Percentiles rank a stretch among this genome's conserved stretches.
Conservation (phyloP, 2,329 filamentous ascomycete genomes). For the Nemania abortiva region DNA sequence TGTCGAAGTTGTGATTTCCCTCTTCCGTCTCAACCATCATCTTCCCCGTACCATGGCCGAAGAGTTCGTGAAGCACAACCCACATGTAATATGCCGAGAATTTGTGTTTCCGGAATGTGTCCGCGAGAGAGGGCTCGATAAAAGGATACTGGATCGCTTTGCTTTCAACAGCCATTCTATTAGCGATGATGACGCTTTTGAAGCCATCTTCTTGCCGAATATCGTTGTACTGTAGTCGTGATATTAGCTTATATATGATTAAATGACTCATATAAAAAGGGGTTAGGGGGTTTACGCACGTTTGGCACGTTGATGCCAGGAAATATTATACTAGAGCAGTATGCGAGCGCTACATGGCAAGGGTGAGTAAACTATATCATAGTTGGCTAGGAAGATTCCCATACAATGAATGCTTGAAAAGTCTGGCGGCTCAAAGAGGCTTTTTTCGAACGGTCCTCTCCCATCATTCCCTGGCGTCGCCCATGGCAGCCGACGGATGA, state of each 20-base stretch:
- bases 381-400: slow-evolving; percentile 51
- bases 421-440: slow-evolving; percentile 77
- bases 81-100: slow-evolving; percentile 77
- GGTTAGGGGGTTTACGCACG: slow-evolving; percentile 47
- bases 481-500: slow-evolving; percentile 79
- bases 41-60: slow-evolving; percentile 74
- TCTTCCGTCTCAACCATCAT: slow-evolving; percentile 66
- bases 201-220: slow-evolving; percentile 71
- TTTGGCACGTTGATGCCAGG: slow-evolving; percentile 60
- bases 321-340: slow-evolving; percentile 59
- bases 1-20: slow-evolving; percentile 72
- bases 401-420: slow-evolving; percentile 78
- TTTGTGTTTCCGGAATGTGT: slow-evolving; percentile 72
- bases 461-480: slow-evolving; percentile 55
- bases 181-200: slow-evolving; percentile 73
- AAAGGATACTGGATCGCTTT: slow-evolving; percentile 62
- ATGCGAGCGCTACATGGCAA: slow-evolving; percentile 54
- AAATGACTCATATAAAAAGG: background rate
- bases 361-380: background rate
- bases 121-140: slow-evolving; percentile 67
- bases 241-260: slow-evolving; percentile 30
- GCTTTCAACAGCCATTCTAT: slow-evolving; percentile 67
- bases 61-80: slow-evolving; percentile 76
- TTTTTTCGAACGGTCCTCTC: slow-evolving; percentile 75
- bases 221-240: slow-evolving; percentile 60